A percentile compares a stretch with the other conserved stretches of the same genome.
phyloP scores from a whole-genome alignment of 345 rosid genomes.

The Erysimum cheiranthoides region DNA sequence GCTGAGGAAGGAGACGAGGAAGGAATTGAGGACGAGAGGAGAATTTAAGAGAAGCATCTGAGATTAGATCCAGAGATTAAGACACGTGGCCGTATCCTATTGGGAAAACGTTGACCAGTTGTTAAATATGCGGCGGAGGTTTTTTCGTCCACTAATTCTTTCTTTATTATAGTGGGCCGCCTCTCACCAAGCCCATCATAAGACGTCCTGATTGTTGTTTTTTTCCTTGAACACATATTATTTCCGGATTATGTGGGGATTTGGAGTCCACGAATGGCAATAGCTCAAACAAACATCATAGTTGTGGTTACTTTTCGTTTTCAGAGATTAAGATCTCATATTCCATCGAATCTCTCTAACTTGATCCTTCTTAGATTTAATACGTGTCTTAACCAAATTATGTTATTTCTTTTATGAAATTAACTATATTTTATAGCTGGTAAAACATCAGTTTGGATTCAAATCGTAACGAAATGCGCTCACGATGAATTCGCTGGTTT shows the following conservation, averaged over 20 bases:
- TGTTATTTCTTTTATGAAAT: background rate
- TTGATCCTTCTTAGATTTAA: background rate
- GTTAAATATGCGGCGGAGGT: constrained; percentile 44
- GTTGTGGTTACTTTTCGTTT: background rate
- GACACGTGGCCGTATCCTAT: constrained; percentile 35
- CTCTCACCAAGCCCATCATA: constrained; percentile 20
- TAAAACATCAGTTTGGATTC: background rate
- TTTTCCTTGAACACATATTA: too few species aligned
- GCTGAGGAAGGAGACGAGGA: constrained; percentile 31
- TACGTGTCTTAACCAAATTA: background rate
- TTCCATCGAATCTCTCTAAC: background rate
- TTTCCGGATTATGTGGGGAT: background rate
- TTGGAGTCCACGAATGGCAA: background rate
- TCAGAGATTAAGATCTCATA: background rate
- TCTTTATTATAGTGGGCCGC: constrained; percentile 29
- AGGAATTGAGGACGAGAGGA: background rate
- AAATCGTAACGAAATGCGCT: background rate
- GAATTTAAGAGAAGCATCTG: constrained; percentile 26
- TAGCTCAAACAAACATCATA: background rate
- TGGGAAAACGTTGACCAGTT: constrained; percentile 31
- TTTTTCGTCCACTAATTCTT: constrained; percentile 18
- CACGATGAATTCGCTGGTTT: background rate
- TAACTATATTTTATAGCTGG: too few species aligned
- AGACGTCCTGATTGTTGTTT: background rate
- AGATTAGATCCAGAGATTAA: constrained; percentile 30